Conservation (phyloP, 441 rosid genomes). For the Biscutella laevigata region DNA sequence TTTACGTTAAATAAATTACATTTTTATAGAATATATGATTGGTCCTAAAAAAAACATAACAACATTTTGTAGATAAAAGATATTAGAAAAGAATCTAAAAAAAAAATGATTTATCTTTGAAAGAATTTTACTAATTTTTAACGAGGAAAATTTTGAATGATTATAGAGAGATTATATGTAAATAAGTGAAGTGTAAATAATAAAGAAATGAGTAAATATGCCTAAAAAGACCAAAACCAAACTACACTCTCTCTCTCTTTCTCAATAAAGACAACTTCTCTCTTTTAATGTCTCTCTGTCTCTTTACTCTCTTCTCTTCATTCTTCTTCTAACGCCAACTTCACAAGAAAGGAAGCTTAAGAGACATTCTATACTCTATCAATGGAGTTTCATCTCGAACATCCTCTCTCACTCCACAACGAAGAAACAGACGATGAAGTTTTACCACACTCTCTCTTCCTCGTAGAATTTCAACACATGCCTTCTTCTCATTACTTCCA, state of each 20-base stretch:
- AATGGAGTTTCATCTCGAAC: conserved; percentile 63
- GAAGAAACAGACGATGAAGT: conserved; percentile 6
- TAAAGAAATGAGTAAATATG: background rate
- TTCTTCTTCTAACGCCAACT: conserved; percentile 5
- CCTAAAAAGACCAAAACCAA: conserved; percentile 24
- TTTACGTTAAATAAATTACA: no score
- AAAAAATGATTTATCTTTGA: background rate
- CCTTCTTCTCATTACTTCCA: conserved; percentile 31
- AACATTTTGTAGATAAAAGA: no score
- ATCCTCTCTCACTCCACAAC: conserved; percentile 33
- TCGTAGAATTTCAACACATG: conserved; percentile 47
- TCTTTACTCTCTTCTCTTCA: conserved; percentile 10
- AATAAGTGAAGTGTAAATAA: conserved; percentile 15
- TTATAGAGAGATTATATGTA: conserved; percentile 11
- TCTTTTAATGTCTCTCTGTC: conserved; percentile 18
- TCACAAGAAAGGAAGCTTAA: conserved; percentile 9
- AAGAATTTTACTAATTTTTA: conserved; percentile 2
- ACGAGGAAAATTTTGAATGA: background rate
- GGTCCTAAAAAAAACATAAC: no score
- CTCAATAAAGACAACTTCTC: conserved; percentile 21
- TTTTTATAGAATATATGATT: no score
- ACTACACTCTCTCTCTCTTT: conserved; percentile 7
- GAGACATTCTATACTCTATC: conserved; percentile 10
- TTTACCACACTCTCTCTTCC: conserved; percentile 32
- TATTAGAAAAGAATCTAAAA: no score